phyloP scores from a whole-genome alignment of 2,329 filamentous ascomycete genomes.

The Paraconiothyrium sp. region DNA sequence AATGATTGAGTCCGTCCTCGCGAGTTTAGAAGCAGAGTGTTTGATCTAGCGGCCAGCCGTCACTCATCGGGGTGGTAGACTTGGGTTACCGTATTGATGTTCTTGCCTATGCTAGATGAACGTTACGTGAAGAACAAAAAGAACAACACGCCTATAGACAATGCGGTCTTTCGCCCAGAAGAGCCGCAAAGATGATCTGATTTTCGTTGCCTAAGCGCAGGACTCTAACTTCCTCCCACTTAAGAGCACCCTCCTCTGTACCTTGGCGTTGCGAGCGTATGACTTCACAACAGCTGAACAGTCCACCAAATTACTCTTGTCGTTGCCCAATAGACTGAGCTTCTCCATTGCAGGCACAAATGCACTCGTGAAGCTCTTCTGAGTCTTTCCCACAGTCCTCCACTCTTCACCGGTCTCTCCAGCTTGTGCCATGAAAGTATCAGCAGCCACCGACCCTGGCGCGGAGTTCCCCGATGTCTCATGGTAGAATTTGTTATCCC shows the following conservation, averaged over 20 bases:
- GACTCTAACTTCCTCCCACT: background rate
- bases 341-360: constrained; percentile 26
- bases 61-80: background rate
- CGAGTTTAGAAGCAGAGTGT: too few relatives aligned
- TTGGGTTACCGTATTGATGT: too few relatives aligned
- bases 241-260: background rate
- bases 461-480: constrained; percentile 23
- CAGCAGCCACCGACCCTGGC: constrained; percentile 15
- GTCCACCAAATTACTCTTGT: constrained; percentile 13
- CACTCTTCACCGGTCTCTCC: constrained; percentile 12
- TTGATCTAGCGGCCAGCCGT: background rate
- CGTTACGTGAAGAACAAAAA: background rate
- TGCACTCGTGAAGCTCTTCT: constrained; percentile 13
- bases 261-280: background rate
- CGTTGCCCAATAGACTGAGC: constrained; percentile 18
- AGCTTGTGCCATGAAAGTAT: constrained; percentile 13
- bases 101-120: too few relatives aligned
- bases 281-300: constrained; percentile 13
- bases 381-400: constrained; percentile 4
- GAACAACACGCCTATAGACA: background rate
- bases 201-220: too few relatives aligned
- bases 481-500: constrained; percentile 34
- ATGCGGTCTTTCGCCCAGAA: background rate
- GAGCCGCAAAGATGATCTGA: background rate
- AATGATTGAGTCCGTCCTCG: background rate